Percentiles rank a stretch among this genome's conserved stretches.
These are phyloP conservation scores for Lichenothelia convexa DNA, from an alignment of 495 filamentous ascomycete genomes.

Conservation along the genomic window DNA sequence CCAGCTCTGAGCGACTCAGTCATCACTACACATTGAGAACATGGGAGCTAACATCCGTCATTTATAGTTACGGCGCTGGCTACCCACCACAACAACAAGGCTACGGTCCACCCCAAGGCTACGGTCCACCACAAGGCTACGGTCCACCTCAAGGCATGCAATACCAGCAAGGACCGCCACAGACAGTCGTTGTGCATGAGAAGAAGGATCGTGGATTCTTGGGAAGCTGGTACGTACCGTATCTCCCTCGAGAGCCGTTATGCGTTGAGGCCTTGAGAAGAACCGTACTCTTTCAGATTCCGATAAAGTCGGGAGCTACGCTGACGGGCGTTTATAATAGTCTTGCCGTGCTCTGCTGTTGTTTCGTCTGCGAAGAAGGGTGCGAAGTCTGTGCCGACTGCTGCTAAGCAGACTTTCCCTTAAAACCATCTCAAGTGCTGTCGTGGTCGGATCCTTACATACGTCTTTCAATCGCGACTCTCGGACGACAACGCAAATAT, in stretches of 20 bases:
- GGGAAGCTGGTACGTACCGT: background rate
- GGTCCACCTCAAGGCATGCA: background rate
- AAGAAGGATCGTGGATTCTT: conserved; percentile 2
- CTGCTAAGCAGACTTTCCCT: background rate
- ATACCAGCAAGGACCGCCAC: conserved; percentile 1
- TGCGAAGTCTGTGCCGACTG: background rate
- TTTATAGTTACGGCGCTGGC: background rate
- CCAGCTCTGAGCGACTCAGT: too few species aligned
- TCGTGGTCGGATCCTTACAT: background rate
- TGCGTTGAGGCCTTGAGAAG: too few species aligned
- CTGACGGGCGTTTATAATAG: background rate
- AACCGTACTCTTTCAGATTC: background rate
- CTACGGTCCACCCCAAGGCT: conserved; percentile 1
- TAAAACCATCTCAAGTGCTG: background rate
- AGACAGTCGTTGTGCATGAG: conserved; percentile 1
- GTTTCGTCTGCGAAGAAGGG: conserved; percentile 1
- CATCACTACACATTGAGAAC: too few species aligned
- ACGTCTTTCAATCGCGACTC: background rate
- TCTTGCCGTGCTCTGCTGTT: conserved; percentile 2
- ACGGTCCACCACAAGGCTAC: background rate
- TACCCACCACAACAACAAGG: background rate
- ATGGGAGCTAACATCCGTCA: background rate
- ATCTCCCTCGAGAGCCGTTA: too few species aligned
- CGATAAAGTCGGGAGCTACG: background rate
- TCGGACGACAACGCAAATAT: background rate